Evolutionary conservation across 2,329 filamentous ascomycete species (phyloP).

Genomic region (Venturia asperata): DNA sequence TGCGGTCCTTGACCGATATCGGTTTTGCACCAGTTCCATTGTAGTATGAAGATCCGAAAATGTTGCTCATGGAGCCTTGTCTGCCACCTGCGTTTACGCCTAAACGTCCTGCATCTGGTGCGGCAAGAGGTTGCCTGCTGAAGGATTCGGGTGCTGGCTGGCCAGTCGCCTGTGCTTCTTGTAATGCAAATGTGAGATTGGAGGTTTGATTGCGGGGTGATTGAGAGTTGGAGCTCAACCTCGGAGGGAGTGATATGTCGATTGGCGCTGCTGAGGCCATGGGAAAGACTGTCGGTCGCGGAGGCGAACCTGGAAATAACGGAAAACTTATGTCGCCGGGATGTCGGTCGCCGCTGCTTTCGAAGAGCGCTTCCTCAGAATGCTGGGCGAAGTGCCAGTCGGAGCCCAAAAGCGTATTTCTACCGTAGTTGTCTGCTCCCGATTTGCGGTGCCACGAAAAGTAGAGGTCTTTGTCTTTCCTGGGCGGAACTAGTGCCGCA

Average conservation of each 20-base stretch:
- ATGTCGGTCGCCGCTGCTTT: slow-evolving; percentile 28
- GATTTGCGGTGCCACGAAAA: slow-evolving; percentile 41
- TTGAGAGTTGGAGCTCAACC: slow-evolving; percentile 44
- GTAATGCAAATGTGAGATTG: slow-evolving; percentile 55
- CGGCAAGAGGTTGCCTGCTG: slow-evolving; percentile 27
- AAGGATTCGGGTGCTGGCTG: slow-evolving; percentile 21
- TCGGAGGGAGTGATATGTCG: slow-evolving; percentile 49
- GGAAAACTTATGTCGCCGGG: slow-evolving; percentile 26
- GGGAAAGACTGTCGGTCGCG: slow-evolving; percentile 3
- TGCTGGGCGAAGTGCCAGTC: slow-evolving; percentile 24
- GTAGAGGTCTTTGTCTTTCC: slow-evolving; percentile 35
- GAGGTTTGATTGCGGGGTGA: slow-evolving; percentile 57
- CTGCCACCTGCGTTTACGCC: slow-evolving; percentile 36
- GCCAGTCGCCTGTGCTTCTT: slow-evolving; percentile 36
- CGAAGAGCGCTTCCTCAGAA: slow-evolving; percentile 33
- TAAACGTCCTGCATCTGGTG: slow-evolving; percentile 26
- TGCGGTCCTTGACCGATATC: slow-evolving; percentile 53
- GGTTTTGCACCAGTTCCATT: slow-evolving; percentile 53
- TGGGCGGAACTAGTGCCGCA: slow-evolving; percentile 29
- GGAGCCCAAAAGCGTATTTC: slow-evolving; percentile 2
- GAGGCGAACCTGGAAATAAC: slow-evolving; percentile 32
- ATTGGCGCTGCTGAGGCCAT: slow-evolving; percentile 38
- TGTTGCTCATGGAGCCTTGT: slow-evolving; percentile 49
- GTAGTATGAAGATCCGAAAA: slow-evolving; percentile 41
- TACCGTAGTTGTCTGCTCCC: slow-evolving; percentile 19